phyloP scores from a whole-genome alignment of 1,284 basidiomycete species.

The Ceratobasidium sp. region DNA sequence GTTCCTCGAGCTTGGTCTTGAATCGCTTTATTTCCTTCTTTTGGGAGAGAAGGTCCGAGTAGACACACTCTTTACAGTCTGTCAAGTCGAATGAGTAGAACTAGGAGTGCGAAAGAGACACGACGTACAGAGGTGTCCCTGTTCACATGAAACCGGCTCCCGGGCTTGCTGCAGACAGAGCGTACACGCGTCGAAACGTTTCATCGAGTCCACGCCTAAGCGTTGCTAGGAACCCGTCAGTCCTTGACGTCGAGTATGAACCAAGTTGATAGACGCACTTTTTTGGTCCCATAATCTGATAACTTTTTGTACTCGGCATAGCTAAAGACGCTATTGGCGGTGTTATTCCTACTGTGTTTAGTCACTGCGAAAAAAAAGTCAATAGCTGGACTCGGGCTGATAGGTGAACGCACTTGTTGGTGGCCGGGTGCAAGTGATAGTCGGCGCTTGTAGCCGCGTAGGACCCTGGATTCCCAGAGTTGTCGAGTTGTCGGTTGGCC shows the following conservation, averaged over 20 bases:
- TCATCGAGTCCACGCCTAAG: conserved; percentile 89
- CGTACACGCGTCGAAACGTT: conserved; percentile 84
- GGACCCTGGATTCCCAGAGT: conserved; percentile 31
- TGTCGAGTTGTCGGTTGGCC: neutral
- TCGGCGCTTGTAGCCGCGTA: conserved; percentile 12
- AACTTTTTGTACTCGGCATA: conserved; percentile 85
- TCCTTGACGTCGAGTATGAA: conserved; percentile 24
- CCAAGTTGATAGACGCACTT: conserved; percentile 54
- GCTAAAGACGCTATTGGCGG: conserved; percentile 83
- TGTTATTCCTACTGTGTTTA: conserved; percentile 83
- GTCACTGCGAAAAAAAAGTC: conserved; percentile 11
- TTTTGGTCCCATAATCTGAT: conserved; percentile 76
- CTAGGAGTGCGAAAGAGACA: neutral
- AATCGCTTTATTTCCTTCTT: conserved; percentile 89
- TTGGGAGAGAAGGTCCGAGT: conserved; percentile 82
- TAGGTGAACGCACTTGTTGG: neutral
- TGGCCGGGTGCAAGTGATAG: neutral
- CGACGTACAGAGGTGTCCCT: conserved; percentile 76
- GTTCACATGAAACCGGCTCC: conserved; percentile 79
- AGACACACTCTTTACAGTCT: conserved; percentile 84
- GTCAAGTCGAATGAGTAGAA: conserved; percentile 40
- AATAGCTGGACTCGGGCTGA: neutral
- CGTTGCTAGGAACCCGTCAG: conserved; percentile 66
- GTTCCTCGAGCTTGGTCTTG: conserved; percentile 72
- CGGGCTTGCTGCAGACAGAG: conserved; percentile 81